Base-by-base conservation (phyloP, 2,329 filamentous ascomycete species). In the Boeremia lycopersici region DNA sequence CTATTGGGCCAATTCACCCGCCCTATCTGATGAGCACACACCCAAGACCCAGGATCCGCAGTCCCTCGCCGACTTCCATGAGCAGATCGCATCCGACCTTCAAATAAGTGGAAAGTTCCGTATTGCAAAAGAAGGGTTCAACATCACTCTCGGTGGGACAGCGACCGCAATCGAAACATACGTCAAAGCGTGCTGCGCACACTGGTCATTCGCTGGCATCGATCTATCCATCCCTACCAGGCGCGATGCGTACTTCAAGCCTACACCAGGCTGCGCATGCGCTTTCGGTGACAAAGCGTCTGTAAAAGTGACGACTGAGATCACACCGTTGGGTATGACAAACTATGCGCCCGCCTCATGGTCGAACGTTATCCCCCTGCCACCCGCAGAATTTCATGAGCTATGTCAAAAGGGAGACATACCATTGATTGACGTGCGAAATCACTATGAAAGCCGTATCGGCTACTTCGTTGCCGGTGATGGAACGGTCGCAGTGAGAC, bases 371-470 rank as follows among this genome's bases (percentile, higher is more conserved):
- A 50, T 61, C 29, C 53, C 63, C 1, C 34, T 68, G 11, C 26
- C 58, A 10, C 64, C 64, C 1, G 57, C 53, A 13, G 49, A 56
- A 1, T 68, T 68, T 29, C 64, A 68, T 52, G 57, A 60, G 4
- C 34, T 61, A 5, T 63, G 60, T 33, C 13, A 59, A 19, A 57
- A 57, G 28, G 60, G 56, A 25, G 52, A 53, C 4, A 52, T 61
- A 29, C 54, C 59, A 15, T 44, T 68, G 15, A 57, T 68, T 13
- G 64, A 68, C 44, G 62, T 68, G 23, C 56, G 64, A 12, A 68
- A 68, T 31, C 64, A 68, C 34, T 68, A 68, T 47, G 64, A 68
- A 42, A 63, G 59, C 10, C 60, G 63, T 28, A 65, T 68, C 23
- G 64, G 64, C 12, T 68, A 68, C 39, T 68, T 68, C 28, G 57